Evolutionary conservation across 2,329 filamentous ascomycete species (phyloP).

Genomic region (Leptoxyphium fumago): DNA sequence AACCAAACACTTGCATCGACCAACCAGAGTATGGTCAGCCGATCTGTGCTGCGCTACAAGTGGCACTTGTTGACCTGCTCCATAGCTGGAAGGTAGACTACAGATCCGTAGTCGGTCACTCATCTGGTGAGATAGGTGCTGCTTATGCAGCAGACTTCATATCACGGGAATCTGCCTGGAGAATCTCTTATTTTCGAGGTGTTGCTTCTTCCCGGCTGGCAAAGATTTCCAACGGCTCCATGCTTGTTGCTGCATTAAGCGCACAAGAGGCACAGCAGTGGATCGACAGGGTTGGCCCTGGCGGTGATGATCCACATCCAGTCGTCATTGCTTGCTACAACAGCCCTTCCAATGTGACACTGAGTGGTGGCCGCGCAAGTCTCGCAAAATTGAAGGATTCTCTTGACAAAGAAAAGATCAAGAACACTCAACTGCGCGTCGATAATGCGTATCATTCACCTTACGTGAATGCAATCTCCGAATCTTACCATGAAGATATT

Average conservation of each 20-base stretch:
- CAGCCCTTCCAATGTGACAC: neutral
- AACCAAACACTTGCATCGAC: no score
- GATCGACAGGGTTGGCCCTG: no score
- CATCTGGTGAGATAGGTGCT: conserved; percentile 19
- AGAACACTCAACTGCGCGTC: neutral
- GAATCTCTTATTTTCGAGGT: conserved; percentile 12
- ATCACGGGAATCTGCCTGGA: conserved; percentile 7
- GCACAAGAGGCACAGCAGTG: no score
- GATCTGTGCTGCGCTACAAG: conserved; percentile 39
- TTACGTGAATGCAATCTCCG: neutral
- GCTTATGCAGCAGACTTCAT: conserved; percentile 15
- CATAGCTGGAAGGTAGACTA: conserved; percentile 9
- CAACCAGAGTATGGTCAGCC: conserved; percentile 29
- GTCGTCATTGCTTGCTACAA: neutral
- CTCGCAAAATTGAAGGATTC: neutral
- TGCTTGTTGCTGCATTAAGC: no score
- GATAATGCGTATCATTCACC: neutral
- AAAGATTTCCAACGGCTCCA: no score
- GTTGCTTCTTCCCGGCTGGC: no score
- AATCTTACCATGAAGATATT: neutral
- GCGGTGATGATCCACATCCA: no score
- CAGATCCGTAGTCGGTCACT: conserved; percentile 15
- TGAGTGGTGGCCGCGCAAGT: neutral
- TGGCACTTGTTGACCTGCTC: conserved; percentile 31
- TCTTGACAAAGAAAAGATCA: neutral